Conservation (phyloP, 768 basidiomycete species). For the Pisolithus marmoratus region DNA sequence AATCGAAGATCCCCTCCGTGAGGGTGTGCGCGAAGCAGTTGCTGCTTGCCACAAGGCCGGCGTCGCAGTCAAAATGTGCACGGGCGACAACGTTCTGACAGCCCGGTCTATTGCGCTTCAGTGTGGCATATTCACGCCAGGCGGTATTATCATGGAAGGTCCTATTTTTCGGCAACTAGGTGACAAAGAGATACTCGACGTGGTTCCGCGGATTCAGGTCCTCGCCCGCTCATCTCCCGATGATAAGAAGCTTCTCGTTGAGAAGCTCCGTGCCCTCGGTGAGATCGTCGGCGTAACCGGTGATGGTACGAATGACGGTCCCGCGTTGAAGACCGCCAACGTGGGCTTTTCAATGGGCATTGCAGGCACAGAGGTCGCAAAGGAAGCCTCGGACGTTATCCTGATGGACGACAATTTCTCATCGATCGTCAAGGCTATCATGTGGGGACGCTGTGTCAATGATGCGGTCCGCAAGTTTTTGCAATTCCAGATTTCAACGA, state of each 20-base stretch:
- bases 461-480: slow-evolving; percentile 97
- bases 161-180: slow-evolving; percentile 83
- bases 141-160: slow-evolving; percentile 98
- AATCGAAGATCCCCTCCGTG: slow-evolving; percentile 93
- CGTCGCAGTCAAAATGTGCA: slow-evolving; percentile 96
- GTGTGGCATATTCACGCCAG: slow-evolving; percentile 90
- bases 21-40: slow-evolving; percentile 87
- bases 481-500: slow-evolving; percentile 92
- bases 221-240: slow-evolving; percentile 96
- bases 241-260: slow-evolving; percentile 92
- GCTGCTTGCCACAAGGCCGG: slow-evolving; percentile 83
- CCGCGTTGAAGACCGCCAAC: slow-evolving; percentile 90
- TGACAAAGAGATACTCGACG: slow-evolving; percentile 64
- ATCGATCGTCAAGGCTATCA: slow-evolving; percentile 94
- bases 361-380: slow-evolving; percentile 96
- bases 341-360: slow-evolving; percentile 98
- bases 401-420: slow-evolving; percentile 97
- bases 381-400: slow-evolving; percentile 98
- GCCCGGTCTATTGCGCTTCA: slow-evolving; percentile 95
- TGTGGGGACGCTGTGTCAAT: slow-evolving; percentile 99
- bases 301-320: slow-evolving; percentile 97
- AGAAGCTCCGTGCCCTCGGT: slow-evolving; percentile 78
- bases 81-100: slow-evolving; percentile 94
- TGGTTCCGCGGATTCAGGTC: slow-evolving; percentile 91
- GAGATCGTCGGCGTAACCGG: slow-evolving; percentile 96